Evolutionary conservation across 2,329 filamentous ascomycete species (phyloP), one percentile per base, ranked within the genome.

Genomic region (Phialemonium atrogriseum): DNA sequence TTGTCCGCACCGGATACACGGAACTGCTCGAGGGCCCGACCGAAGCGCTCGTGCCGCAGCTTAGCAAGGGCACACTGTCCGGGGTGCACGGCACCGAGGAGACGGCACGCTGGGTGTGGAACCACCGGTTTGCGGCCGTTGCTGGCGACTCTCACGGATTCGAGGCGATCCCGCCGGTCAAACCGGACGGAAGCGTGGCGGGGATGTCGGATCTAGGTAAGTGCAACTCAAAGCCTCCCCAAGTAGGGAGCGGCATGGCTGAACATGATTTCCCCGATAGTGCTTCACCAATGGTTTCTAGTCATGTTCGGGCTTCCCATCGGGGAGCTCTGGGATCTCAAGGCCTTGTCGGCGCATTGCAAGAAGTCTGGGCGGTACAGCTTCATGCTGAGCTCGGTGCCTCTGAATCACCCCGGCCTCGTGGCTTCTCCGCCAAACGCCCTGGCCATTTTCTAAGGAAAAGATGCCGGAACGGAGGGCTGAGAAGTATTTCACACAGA

Each of bases 51-150:
- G 44, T 60, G 8, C 47, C 39, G 6, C 59, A 58, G 36, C 43
- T 62, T 31, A 35, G 45, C 8, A 33, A 39, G 0, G 34, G 18
- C 4, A 54, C 39, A 10, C 31, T 60, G 5, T 44, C 58, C 15
- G 54, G 69, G 7, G 45, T 68, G 25, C 57, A 74, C 23, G 67
- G 64, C 0, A 47, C 46, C 3, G 55, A 71, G 28, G 66, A 67
- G 26, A 66, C 77, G 4, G 58, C 73, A 7, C 67, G 72, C 32
- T 85, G 79, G 78, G 40, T 84, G 36, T 80, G 82, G 59, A 76
- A 84, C 46, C 72, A 68, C 41, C 76, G 78, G 32, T 84, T 85
- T 42, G 64, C 78, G 0, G 74, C 72, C 1, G 77, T 80, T 2
- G 76, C 69, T 0, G 74, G 75, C 0, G 80, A 85, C 47, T 59